Evolutionary conservation across 805 yeast genomes (phyloP), one percentile per base, ranked within the genome.

Genomic region (Kodamaea sagamina): DNA sequence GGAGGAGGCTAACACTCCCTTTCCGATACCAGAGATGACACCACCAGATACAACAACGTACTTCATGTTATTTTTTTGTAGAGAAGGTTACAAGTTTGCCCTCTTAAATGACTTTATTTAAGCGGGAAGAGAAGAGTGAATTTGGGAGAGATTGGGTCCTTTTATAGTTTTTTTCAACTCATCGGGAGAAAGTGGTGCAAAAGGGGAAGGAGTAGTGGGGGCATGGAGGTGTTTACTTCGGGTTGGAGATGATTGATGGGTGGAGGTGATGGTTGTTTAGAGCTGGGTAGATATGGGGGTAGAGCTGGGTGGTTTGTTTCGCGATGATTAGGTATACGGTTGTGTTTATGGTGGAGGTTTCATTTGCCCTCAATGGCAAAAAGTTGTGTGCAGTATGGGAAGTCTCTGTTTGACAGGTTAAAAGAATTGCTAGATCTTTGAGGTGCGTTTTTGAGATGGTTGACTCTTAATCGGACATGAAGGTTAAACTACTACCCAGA

Each of bases 1-100:
- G 47, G 97, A 89, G 26, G 97, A 89, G 48, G 99, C 99, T 47
- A 86, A 77, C 50, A 93, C 99, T 68, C 99, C 99, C 67, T 93
- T 93, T 66, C 99, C 99, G 64, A 93, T 93, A 72, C 99, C 99
- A 58, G 96, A 87, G 56, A 93, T 93, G 57, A 93, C 99, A 79
- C 99, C 99, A 67, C 99, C 99, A 47, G 98, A 90, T 36, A 93
- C 99, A 59, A 93, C 95, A 59, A 93, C 98, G 96, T 89, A 93
- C 72, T 93, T 93, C 98, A 93, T 92, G 43, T 44, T 68, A 22
- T 38, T 21, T 31, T 36, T 24, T 38, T 34, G 39, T 21, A 36
- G 32, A 36, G 46, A 39, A 31, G 36, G 39, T 29, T 41, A 39
- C 31, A 44, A 41, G 39, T 52, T 47, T 58, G 69, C 73, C 74